Base-by-base conservation (phyloP, 768 basidiomycete species). In the Kwoniella sp. region DNA sequence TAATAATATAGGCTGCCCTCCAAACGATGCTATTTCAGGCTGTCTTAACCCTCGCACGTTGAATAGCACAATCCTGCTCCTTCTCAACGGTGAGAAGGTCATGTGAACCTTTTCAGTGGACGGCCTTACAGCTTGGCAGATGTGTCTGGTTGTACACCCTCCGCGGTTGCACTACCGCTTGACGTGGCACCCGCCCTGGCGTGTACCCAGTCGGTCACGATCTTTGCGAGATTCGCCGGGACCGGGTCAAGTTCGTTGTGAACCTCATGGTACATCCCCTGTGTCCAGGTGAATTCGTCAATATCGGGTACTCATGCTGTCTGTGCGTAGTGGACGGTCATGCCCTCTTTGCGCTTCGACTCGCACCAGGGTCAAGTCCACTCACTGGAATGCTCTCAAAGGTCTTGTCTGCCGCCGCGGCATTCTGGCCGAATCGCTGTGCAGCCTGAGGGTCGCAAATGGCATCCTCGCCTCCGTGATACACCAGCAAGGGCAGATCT, bases 251-350 rank as follows among this genome's bases (percentile, higher is more conserved):
- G 54, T 52, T 70, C 69, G 34, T 70, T 63, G 36, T 70, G 69
- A 1, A 62, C 53, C 46, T 70, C 69, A 33, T 70, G 69, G 17
- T 56, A 54, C 61, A 67, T 65, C 0, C 63, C 68, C 65, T 70
- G 28, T 11, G n/a, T 14, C 8, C 22, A 31, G 17, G n/a, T 9
- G 9, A 19, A 39, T 23, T 20, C 6, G 40, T 42, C 40, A 42
- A n/a, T 20, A 32, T 14, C 14, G 9, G 25, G 19, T 46, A n/a
- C n/a, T n/a, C n/a, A n/a, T n/a, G n/a, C n/a, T n/a, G n/a, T n/a
- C n/a, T n/a, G n/a, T n/a, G n/a, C n/a, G n/a, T n/a, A n/a, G n/a
- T n/a, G n/a, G n/a, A n/a, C n/a, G n/a, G n/a, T n/a, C n/a, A n/a
- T n/a, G n/a, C n/a, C n/a, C n/a, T n/a, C n/a, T n/a, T n/a, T n/a